Evolutionary conservation across 2,329 filamentous ascomycete genomes (phyloP).

Genomic region (Chalaropsis ovoidea): DNA sequence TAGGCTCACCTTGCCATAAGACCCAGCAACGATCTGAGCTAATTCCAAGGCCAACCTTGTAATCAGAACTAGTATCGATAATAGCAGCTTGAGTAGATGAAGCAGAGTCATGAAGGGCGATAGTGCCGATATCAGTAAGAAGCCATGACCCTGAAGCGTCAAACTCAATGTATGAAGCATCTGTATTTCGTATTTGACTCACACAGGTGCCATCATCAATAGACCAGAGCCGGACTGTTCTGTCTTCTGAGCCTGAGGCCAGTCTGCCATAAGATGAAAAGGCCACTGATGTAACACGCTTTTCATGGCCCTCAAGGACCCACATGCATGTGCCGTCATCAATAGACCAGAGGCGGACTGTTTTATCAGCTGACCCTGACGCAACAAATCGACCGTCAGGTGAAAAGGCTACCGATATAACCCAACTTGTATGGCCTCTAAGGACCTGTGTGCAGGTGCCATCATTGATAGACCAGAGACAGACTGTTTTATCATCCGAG

Average conservation of each 20-base stretch:
- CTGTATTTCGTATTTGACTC: background rate
- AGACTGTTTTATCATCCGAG: conserved; percentile 12
- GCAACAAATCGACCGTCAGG: background rate
- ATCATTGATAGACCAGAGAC: conserved; percentile 15
- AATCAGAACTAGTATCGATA: background rate
- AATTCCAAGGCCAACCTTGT: too few relatives aligned
- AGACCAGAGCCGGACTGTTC: background rate
- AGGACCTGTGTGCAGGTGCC: background rate
- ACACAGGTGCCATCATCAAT: background rate
- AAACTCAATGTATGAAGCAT: background rate
- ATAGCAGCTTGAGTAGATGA: background rate
- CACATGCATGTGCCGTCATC: background rate
- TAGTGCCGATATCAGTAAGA: background rate
- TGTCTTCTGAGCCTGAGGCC: background rate
- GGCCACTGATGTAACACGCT: background rate
- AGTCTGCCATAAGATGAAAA: background rate
- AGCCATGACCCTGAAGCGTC: background rate
- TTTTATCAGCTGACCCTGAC: background rate
- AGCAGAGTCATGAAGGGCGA: background rate
- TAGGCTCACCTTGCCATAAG: background rate
- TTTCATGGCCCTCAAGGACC: background rate
- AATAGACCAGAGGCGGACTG: background rate
- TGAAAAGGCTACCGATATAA: background rate
- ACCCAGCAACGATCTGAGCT: background rate
- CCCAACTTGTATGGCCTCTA: background rate